A percentile compares a stretch with the other conserved stretches of the same genome.
These are phyloP conservation scores for Rhizopogon parksii DNA, from an alignment of 1,284 basidiomycete species.

Conservation along the genomic window DNA sequence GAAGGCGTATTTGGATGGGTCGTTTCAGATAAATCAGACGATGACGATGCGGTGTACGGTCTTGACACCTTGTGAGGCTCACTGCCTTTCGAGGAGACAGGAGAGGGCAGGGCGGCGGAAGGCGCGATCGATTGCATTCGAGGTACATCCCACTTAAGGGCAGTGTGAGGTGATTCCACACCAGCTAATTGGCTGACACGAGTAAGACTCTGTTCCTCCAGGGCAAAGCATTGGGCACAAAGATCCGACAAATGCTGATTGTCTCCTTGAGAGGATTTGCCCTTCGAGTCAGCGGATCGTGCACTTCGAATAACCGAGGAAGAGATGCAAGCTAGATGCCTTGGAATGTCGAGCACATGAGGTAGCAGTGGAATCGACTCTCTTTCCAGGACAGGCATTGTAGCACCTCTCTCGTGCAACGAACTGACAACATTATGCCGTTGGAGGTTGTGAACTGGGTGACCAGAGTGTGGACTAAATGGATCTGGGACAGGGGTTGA, in stretches of 20 bases:
- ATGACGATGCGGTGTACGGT: conserved; percentile 12
- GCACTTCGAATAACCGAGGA: conserved; percentile 66
- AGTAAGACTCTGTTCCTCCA: conserved; percentile 23
- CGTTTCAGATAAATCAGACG: conserved; percentile 6
- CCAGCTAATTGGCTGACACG: conserved; percentile 23
- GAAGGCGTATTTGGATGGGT: not conserved
- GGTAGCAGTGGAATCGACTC: conserved; percentile 68
- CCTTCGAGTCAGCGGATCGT: conserved; percentile 31
- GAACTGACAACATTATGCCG: conserved; percentile 47
- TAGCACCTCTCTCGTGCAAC: conserved; percentile 46
- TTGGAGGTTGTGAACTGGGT: conserved; percentile 40
- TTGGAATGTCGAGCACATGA: conserved; percentile 62
- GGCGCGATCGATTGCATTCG: conserved; percentile 4
- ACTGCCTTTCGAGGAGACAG: conserved; percentile 13
- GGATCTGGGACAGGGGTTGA: conserved; percentile 48
- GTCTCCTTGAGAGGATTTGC: conserved; percentile 22
- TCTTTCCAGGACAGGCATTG: conserved; percentile 49
- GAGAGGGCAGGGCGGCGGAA: conserved; percentile 14
- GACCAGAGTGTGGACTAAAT: conserved; percentile 20
- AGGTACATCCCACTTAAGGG: conserved; percentile 16
- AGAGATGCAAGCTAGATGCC: conserved; percentile 63
- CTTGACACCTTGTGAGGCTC: conserved; percentile 9
- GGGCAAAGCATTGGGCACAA: conserved; percentile 24
- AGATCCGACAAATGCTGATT: conserved; percentile 17
- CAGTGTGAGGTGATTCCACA: conserved; percentile 10